A percentile compares a stretch with the other conserved stretches of the same genome.
phyloP scores from a whole-genome alignment of 768 basidiomycete species.

The Clitopilus hobsonii region DNA sequence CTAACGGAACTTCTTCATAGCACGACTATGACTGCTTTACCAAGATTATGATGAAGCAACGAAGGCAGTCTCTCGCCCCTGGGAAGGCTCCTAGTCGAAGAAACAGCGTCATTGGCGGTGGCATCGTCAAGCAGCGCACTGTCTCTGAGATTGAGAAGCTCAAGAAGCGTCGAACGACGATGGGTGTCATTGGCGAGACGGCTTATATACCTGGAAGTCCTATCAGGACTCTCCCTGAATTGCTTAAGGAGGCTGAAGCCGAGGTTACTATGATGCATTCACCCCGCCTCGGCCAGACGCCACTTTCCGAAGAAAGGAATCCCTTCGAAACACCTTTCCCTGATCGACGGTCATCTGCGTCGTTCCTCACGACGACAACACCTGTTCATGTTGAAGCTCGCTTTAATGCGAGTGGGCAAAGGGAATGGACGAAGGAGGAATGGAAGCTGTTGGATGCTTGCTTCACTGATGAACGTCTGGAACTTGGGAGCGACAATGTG shows the following conservation, averaged over 20 bases:
- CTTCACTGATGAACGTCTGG: slow-evolving; percentile 67
- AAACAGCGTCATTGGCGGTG: slow-evolving; percentile 24
- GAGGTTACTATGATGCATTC: slow-evolving; percentile 25
- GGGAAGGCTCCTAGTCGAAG: slow-evolving; percentile 19
- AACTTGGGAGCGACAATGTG: slow-evolving; percentile 33
- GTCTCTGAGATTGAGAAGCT: slow-evolving; percentile 3
- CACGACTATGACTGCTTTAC: slow-evolving; percentile 86
- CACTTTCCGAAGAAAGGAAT: slow-evolving; percentile 15
- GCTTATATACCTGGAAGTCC: slow-evolving; percentile 56
- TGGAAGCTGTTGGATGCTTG: slow-evolving; percentile 81
- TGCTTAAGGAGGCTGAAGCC: slow-evolving; percentile 56
- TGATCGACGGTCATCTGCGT: not conserved
- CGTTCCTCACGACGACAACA: not conserved
- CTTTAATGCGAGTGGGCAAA: slow-evolving; percentile 9
- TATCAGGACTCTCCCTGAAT: slow-evolving; percentile 45
- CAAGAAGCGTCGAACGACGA: slow-evolving; percentile 22
- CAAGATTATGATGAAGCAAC: slow-evolving; percentile 31
- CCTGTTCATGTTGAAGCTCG: not conserved
- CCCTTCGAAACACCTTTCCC: slow-evolving; percentile 24
- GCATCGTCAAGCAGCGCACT: slow-evolving; percentile 24
- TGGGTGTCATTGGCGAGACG: slow-evolving; percentile 42
- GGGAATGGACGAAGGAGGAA: slow-evolving; percentile 66
- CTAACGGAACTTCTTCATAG: slow-evolving; percentile 27
- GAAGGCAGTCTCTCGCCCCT: slow-evolving; percentile 12
- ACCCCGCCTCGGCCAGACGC: slow-evolving; percentile 9